These are phyloP conservation scores for Aureobasidium sp. DNA, from an alignment of 2,329 filamentous ascomycete genomes.

Conservation along the genomic window DNA sequence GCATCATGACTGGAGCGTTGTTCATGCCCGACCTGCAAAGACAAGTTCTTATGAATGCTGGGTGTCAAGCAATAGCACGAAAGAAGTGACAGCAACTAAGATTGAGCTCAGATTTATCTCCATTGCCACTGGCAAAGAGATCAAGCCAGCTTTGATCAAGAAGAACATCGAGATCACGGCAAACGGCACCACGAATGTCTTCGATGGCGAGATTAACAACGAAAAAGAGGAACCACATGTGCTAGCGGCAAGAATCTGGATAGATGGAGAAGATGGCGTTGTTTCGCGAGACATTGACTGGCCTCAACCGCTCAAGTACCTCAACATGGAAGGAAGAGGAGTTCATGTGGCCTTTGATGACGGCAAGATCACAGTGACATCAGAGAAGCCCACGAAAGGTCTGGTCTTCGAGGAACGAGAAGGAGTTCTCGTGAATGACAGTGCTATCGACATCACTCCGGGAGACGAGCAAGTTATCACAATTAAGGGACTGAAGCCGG, in stretches of 20 bases:
- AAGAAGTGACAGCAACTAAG: slow-evolving; percentile 44
- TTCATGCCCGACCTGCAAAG: slow-evolving; percentile 47
- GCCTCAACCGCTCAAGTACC: slow-evolving; percentile 53
- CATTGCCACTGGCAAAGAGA: slow-evolving; percentile 44
- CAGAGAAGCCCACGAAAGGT: slow-evolving; percentile 47
- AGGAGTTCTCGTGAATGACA: slow-evolving; percentile 46
- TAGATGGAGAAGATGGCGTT: slow-evolving; percentile 34
- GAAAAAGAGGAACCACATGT: slow-evolving; percentile 45
- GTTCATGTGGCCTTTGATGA: slow-evolving; percentile 33
- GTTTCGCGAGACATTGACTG: slow-evolving; percentile 50
- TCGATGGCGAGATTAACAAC: slow-evolving; percentile 45
- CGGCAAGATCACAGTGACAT: slow-evolving; percentile 36
- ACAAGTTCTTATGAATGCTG: slow-evolving; percentile 47
- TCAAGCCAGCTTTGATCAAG: slow-evolving; percentile 41
- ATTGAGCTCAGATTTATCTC: slow-evolving; percentile 48
- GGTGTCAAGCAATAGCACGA: slow-evolving; percentile 54
- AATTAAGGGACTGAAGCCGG: slow-evolving; percentile 31
- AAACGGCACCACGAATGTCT: slow-evolving; percentile 48
- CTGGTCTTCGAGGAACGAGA: slow-evolving; percentile 52
- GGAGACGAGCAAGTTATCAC: slow-evolving; percentile 45
- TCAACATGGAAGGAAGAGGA: slow-evolving; percentile 44
- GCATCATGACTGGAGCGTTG: slow-evolving; percentile 52
- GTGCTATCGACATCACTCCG: slow-evolving; percentile 49
- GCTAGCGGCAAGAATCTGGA: slow-evolving; percentile 44
- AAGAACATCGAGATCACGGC: slow-evolving; percentile 39